Evolutionary conservation across 495 filamentous ascomycete species (phyloP).

Genomic region (Hypoxylon lenormandii): DNA sequence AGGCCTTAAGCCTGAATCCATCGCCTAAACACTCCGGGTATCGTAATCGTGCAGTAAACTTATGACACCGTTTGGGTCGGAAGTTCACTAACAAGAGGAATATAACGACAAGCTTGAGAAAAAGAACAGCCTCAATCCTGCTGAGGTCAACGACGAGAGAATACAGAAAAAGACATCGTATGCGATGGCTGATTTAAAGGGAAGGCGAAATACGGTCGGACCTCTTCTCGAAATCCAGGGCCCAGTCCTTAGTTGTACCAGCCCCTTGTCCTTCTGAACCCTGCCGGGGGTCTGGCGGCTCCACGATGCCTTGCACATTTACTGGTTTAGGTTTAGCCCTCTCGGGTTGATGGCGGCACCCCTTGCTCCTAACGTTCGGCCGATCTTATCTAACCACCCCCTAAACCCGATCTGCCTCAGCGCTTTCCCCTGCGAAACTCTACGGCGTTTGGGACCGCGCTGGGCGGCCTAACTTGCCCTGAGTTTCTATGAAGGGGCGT

Average conservation of each 20-base stretch:
- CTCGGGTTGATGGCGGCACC: slow-evolving; percentile 34
- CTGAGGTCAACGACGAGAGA: background rate
- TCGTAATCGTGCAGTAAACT: too few relatives aligned
- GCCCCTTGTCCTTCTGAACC: slow-evolving; percentile 5
- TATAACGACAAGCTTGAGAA: too few relatives aligned
- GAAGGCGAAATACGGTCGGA: slow-evolving; percentile 30
- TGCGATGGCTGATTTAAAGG: slow-evolving; percentile 23
- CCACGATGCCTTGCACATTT: slow-evolving; percentile 16
- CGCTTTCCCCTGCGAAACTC: slow-evolving; percentile 41
- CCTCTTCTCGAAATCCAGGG: slow-evolving; percentile 12
- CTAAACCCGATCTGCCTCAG: slow-evolving; percentile 43
- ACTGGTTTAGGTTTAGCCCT: slow-evolving; percentile 25
- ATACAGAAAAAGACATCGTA: background rate
- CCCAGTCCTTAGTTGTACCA: slow-evolving; percentile 10
- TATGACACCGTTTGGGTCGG: too few relatives aligned
- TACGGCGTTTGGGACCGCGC: slow-evolving; percentile 35
- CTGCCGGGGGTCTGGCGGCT: slow-evolving; percentile 4
- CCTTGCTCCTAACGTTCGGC: slow-evolving; percentile 24
- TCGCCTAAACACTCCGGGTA: too few relatives aligned
- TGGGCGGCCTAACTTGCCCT: slow-evolving; percentile 13
- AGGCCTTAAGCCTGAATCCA: background rate
- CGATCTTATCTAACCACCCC: slow-evolving; percentile 34
- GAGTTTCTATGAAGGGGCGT: slow-evolving; percentile 23
- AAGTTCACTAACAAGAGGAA: too few relatives aligned
- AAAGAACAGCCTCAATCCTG: too few relatives aligned